Evolutionary conservation across 495 filamentous ascomycete genomes (phyloP), one percentile per base, ranked within the genome.

Genomic region (Xylaria acuta): DNA sequence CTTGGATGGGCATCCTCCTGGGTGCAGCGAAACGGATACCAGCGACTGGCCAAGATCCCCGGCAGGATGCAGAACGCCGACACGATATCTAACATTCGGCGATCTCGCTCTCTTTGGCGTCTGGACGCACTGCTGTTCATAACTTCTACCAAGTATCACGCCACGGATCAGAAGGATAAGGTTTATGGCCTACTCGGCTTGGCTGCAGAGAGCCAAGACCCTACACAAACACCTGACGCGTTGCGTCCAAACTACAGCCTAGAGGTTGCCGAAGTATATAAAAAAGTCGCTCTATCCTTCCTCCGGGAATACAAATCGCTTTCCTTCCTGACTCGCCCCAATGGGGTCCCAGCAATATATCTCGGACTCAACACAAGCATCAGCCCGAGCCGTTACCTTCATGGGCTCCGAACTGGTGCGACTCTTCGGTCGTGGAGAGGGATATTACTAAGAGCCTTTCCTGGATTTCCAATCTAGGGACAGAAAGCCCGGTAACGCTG

Each of bases 31-130:
- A 58, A 58, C 1, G 54, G 54, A 7, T 58, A 58, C 30, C 14
- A 34, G 16, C 54, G 54, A 5, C 54, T 58, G 7, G 11, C 30
- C 5, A 5, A 58, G 3, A 58, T 58, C 3, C 54, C 54, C 18
- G 34, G 14, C 5, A 1, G 3, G 16, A 58, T 58, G 16, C 54
- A 58, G 27, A 58, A 58, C 16, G 54, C 34, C 1, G 56, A 60
- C 34, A 60, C 32, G 56, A 60, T 60, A 60, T 38, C 56, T 2
- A 60, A 60, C 14, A 38, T 60, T 20, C 56, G 56, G n/a, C 32
- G 56, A 3, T 38, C 56, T n/a, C 3, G 32, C 0, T 4, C 12
- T 3, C 56, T 18, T 1, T 60, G 30, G 56, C 56, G 32, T 5
- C 20, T 60, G 1, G 56, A 60, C 18, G 56, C 56, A 9, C 22